Base-by-base conservation (phyloP, 441 rosid species). In the Erodium moschatum region DNA sequence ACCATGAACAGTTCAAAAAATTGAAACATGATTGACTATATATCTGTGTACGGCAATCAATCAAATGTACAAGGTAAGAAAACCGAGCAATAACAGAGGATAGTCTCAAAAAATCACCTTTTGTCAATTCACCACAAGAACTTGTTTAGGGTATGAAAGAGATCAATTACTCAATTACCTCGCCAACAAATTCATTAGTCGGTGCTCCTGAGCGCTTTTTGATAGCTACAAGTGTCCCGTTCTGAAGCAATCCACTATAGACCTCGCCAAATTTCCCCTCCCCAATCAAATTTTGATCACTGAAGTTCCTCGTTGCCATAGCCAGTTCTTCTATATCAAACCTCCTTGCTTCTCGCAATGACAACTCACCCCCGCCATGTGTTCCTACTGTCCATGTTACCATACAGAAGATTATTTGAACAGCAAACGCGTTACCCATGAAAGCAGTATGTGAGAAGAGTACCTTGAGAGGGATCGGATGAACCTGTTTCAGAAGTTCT, bases 151-250 rank as follows among this genome's bases (percentile, higher is more conserved):
- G 2, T 50, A 13, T 20, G 64, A 24, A 75, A 42, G 40, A 61
- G 64, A 29, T 29, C 31, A 67, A 35, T 61, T 73, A 87, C 90
- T 29, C 31, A 67, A 35, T 61, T 73, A 87, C 90, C 90, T 86
- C 93, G 24, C 83, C 81, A 31, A 84, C 74, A 65, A 86, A 86
- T 56, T 86, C 90, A 70, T 76, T 89, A 18, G 72, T 86, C 66
- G 87, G 86, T 35, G 74, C 75, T 67, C 81, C 85, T 6, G 79
- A 68, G 12, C 93, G 80, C 77, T 82, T 88, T 78, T 88, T 88
- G 38, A 88, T 82, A 6, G 93, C 90, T 62, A 88, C 93, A 76
- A 88, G 82, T 81, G 80, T 79, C 69, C 98, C 97, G 38, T 88
- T 83, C 75, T 88, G 88, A 67, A 88, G 90, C 77, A 86, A 80